A percentile compares a stretch with the other conserved stretches of the same genome.
Evolutionary conservation across 257 asterid species (phyloP).

Genomic region (Apocynum venetum): DNA sequence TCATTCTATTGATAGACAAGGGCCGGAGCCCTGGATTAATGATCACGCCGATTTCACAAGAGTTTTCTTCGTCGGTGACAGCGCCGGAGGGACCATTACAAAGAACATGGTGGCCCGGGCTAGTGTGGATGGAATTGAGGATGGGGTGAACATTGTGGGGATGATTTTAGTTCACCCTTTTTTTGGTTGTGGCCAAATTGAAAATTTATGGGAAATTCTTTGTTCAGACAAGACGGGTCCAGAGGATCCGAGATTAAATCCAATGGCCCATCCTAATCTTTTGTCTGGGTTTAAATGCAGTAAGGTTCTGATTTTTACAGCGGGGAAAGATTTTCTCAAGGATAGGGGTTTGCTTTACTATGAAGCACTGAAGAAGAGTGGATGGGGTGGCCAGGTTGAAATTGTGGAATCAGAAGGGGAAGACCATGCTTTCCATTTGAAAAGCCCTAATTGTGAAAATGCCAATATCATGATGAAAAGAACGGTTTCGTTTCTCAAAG

Average conservation of each 20-base stretch:
- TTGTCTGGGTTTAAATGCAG: conserved; percentile 30
- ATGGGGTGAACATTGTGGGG: conserved; percentile 31
- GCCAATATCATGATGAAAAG: conserved; percentile 32
- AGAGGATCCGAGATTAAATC: conserved; percentile 36
- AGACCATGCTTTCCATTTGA: conserved; percentile 39
- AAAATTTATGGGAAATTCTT: conserved; percentile 14
- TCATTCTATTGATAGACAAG: conserved; percentile 33
- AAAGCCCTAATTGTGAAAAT: conserved; percentile 13
- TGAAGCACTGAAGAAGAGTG: conserved; percentile 32
- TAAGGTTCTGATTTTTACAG: conserved; percentile 40
- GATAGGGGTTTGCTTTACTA: conserved; percentile 34
- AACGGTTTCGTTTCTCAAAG: conserved; percentile 8
- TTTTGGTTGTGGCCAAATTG: conserved; percentile 35
- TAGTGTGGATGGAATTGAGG: not conserved
- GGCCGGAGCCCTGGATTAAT: conserved; percentile 61
- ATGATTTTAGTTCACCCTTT: conserved; percentile 59
- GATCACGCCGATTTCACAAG: conserved; percentile 51
- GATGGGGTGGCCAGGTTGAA: conserved; percentile 44
- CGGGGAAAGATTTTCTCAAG: conserved; percentile 40
- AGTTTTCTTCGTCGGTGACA: conserved; percentile 62
- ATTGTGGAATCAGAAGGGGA: conserved; percentile 39
- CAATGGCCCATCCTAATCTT: conserved; percentile 32
- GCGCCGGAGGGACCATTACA: conserved; percentile 69
- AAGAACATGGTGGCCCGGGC: conserved; percentile 42
- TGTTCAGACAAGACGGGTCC: conserved; percentile 31